Percentiles rank a stretch among this genome's conserved stretches.
phyloP scores from a whole-genome alignment of 768 basidiomycete genomes.

The Ramaria rubella region DNA sequence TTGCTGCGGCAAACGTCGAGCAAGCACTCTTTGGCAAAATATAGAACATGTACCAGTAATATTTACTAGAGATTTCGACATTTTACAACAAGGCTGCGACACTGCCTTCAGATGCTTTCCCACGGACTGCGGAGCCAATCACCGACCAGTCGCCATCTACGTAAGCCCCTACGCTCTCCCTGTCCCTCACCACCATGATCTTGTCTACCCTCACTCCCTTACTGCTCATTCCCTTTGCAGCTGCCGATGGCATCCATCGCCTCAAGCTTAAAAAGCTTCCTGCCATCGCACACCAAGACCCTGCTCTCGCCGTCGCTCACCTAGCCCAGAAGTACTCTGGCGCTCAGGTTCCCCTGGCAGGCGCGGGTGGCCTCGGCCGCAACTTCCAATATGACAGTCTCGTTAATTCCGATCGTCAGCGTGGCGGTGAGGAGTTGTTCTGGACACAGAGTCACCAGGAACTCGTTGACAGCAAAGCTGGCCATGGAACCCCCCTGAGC shows the following conservation, averaged over 20 bases:
- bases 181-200: slow-evolving; percentile 32
- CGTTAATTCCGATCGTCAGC: slow-evolving; percentile 16
- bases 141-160: not conserved
- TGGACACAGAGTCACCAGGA: slow-evolving; percentile 66
- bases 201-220: slow-evolving; percentile 36
- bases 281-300: slow-evolving; percentile 45
- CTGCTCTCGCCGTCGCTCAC: slow-evolving; percentile 69
- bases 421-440: slow-evolving; percentile 50
- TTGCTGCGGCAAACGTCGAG: no score
- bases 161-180: slow-evolving; percentile 7
- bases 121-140: no score
- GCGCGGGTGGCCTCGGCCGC: slow-evolving; percentile 69
- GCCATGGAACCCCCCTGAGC: slow-evolving; percentile 81
- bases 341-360: slow-evolving; percentile 57
- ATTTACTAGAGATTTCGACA: no score
- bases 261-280: slow-evolving; percentile 87
- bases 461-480: slow-evolving; percentile 50
- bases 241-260: slow-evolving; percentile 58
- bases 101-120: no score
- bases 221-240: slow-evolving; percentile 39
- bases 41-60: no score
- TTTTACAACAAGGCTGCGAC: no score
- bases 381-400: slow-evolving; percentile 23
- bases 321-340: slow-evolving; percentile 93
- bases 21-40: no score